Evolutionary conservation across 176 grass and related monocot species (phyloP), one percentile per base, ranked within the genome.

Genomic region (Metroxylon sagu): DNA sequence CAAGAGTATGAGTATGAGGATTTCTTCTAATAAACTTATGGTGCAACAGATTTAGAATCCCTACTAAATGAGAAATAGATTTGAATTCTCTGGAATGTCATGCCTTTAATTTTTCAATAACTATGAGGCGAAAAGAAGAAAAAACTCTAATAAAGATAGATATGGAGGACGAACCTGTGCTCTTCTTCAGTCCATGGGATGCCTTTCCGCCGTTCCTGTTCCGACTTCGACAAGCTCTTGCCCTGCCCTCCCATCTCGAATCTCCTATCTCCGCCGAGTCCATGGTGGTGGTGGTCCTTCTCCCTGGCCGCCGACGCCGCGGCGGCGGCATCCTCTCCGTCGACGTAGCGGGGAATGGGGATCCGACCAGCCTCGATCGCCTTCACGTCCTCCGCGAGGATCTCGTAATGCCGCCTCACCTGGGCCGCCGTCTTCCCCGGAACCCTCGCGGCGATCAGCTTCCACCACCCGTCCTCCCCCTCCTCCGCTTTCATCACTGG

Each of bases 141-240:
- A n/a, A 65, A 26, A 26, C 23, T 5, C 3, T 30, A 23, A 25
- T 27, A 15, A 27, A 66, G 55, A 35, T 6, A 3, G 25, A 28
- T 48, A 51, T 35, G 15, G 19, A 28, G 5, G 14, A 21, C 28
- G 6, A 52, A 98, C 93, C 84, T 89, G 79, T 98, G 93, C 75
- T 98, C 93, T 74, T 98, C 87, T 79, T 98, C 93, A 1, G 93
- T 98, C 93, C 93, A 98, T 25, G 93, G 93, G 65, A 92, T 89
- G 58, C 93, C 93, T 74, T 98, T 98, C 59, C 88, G 82, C 54
- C 93, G 59, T 76, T 98, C 93, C 67, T 89, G 93, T 74, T 98
- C 93, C 1, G 84, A 82, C 63, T 88, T 98, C 27, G 93, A 98
- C 76, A 71, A 52, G 50, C 61, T 74, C 79, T 98, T 98, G 3